Percentiles rank a stretch among this genome's conserved stretches.
Evolutionary conservation across 805 yeast species (phyloP).

Genomic region (Candida taoyuanica): DNA sequence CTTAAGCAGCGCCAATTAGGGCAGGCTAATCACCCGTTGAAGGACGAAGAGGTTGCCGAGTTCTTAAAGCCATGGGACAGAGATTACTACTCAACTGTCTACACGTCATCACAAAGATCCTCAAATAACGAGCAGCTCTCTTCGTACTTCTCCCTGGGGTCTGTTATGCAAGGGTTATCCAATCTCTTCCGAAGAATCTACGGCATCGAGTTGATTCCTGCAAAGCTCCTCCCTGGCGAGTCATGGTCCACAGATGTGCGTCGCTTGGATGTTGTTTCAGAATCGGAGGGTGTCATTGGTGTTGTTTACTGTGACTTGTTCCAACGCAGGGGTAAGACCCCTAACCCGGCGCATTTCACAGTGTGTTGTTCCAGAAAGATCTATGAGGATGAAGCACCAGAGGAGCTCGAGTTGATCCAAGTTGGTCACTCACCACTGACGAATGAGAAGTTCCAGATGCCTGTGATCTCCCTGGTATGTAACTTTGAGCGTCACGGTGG

Average conservation of each 20-base stretch:
- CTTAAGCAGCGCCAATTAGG: constrained; percentile 31
- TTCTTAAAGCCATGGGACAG: constrained; percentile 87
- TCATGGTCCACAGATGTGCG: constrained; percentile 88
- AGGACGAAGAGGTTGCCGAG: constrained; percentile 38
- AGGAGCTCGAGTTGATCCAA: constrained; percentile 33
- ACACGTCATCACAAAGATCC: constrained; percentile 30
- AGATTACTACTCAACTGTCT: constrained; percentile 51
- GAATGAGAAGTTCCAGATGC: constrained; percentile 65
- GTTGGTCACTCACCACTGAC: constrained; percentile 29
- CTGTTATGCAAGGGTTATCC: constrained; percentile 79
- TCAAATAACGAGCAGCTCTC: constrained; percentile 46
- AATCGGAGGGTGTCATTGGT: constrained; percentile 62
- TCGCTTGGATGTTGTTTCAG: constrained; percentile 69
- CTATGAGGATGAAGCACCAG: constrained; percentile 46
- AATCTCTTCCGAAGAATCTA: constrained; percentile 65
- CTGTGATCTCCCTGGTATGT: constrained; percentile 86
- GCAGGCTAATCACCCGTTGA: constrained; percentile 17
- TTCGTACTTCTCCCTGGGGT: constrained; percentile 76
- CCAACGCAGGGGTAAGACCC: constrained; percentile 67
- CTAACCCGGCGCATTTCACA: constrained; percentile 93
- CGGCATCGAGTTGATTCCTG: constrained; percentile 73
- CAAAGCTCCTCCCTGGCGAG: constrained; percentile 60
- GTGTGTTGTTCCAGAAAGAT: constrained; percentile 89
- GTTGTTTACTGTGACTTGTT: constrained; percentile 85
- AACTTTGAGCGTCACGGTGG: constrained; percentile 53